phyloP scores from a whole-genome alignment of 208 protist species.

The Trypanosoma melophagium region DNA sequence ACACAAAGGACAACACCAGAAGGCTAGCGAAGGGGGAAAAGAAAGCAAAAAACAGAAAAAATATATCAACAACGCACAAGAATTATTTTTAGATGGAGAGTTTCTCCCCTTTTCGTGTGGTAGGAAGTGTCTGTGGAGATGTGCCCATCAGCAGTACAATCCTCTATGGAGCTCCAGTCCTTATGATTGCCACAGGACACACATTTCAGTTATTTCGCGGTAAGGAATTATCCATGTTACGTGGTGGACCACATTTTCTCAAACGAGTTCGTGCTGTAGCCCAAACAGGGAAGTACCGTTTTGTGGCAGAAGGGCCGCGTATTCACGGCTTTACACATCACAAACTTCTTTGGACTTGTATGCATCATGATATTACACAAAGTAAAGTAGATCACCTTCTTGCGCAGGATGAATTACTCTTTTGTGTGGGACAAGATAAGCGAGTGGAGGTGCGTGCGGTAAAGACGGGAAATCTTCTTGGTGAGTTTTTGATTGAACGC shows the following conservation, averaged over 20 bases:
- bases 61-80: background rate
- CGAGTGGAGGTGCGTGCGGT: constrained; percentile 72
- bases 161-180: constrained; percentile 72
- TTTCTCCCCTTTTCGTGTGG: constrained; percentile 82
- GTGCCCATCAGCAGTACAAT: constrained; percentile 68
- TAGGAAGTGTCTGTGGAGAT: constrained; percentile 73
- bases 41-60: constrained; percentile 1
- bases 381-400: constrained; percentile 52
- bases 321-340: constrained; percentile 80
- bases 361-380: constrained; percentile 55
- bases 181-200: constrained; percentile 81
- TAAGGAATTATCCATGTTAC: constrained; percentile 77
- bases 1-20: background rate
- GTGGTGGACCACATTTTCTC: constrained; percentile 73
- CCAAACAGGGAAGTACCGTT: constrained; percentile 77
- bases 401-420: constrained; percentile 80
- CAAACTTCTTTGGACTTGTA: constrained; percentile 71
- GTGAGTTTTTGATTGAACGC: constrained; percentile 57
- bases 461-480: constrained; percentile 60
- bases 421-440: constrained; percentile 70
- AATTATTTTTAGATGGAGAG: constrained; percentile 43
- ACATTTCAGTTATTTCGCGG: constrained; percentile 87
- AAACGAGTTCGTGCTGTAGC: constrained; percentile 63
- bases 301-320: constrained; percentile 71
- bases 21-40: background rate